phyloP scores from a whole-genome alignment of 441 rosid species.

The Corymbia citriodora region DNA sequence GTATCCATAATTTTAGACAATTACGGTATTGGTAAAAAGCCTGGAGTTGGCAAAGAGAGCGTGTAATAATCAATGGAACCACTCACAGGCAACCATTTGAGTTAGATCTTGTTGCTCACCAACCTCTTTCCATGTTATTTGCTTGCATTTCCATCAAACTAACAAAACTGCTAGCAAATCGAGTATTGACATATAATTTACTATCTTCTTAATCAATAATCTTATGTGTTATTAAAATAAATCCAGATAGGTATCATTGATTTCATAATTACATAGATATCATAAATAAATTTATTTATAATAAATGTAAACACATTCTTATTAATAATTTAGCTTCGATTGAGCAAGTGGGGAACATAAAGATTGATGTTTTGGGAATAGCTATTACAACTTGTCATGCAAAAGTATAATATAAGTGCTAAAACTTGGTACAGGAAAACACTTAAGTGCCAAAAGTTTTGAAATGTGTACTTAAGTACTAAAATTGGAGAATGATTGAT shows the following conservation, averaged over 20 bases:
- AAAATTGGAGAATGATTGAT: too few relatives aligned
- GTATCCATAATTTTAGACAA: neutral
- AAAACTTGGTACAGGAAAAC: too few relatives aligned
- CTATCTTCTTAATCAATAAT: neutral
- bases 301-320: neutral
- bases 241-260: neutral
- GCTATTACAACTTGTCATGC: neutral
- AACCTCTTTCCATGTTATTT: neutral
- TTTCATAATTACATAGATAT: neutral
- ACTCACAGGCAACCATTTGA: neutral
- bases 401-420: neutral
- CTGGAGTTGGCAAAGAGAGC: neutral
- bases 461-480: too few relatives aligned
- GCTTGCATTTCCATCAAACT: neutral
- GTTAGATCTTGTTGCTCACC: neutral
- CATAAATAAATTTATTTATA: neutral
- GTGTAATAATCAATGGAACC: neutral
- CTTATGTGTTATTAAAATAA: neutral
- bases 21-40: neutral
- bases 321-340: neutral
- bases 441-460: too few relatives aligned
- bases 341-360: neutral
- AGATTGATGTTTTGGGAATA: neutral
- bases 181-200: neutral
- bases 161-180: neutral